Conservation (phyloP, 2,329 filamentous ascomycete genomes). For the Fusarium verrucosum region DNA sequence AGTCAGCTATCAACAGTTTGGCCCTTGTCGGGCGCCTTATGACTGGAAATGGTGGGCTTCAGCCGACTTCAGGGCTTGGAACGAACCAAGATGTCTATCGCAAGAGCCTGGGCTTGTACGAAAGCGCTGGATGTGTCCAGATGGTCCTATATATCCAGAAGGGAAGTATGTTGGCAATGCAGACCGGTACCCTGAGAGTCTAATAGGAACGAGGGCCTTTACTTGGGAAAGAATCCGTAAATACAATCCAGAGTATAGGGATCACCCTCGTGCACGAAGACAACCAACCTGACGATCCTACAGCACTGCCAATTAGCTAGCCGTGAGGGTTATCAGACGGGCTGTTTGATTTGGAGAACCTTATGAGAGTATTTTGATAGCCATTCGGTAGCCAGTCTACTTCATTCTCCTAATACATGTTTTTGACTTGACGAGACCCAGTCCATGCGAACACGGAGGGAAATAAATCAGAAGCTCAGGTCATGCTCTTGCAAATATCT, state of each 20-base stretch:
- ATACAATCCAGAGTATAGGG: background rate
- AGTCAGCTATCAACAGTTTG: background rate
- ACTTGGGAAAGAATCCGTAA: rapidly evolving
- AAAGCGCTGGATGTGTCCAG: background rate
- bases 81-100: background rate
- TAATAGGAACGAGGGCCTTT: background rate
- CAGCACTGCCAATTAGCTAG: background rate
- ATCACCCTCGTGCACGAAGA: background rate
- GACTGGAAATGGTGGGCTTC: constrained; percentile 18
- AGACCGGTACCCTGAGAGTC: background rate
- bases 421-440: too few species aligned
- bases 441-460: too few species aligned
- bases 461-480: background rate
- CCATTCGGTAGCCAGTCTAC: too few species aligned
- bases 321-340: background rate
- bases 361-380: background rate
- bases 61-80: rapidly evolving
- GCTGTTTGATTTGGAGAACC: background rate
- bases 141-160: background rate
- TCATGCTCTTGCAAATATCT: background rate
- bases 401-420: too few species aligned
- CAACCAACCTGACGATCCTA: background rate
- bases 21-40: constrained; percentile 5
- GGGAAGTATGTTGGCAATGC: background rate
- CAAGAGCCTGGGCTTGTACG: constrained; percentile 1